A percentile compares a stretch with the other conserved stretches of the same genome.
Evolutionary conservation across 2,329 filamentous ascomycete species (phyloP).

Genomic region (Penicillium sp.): DNA sequence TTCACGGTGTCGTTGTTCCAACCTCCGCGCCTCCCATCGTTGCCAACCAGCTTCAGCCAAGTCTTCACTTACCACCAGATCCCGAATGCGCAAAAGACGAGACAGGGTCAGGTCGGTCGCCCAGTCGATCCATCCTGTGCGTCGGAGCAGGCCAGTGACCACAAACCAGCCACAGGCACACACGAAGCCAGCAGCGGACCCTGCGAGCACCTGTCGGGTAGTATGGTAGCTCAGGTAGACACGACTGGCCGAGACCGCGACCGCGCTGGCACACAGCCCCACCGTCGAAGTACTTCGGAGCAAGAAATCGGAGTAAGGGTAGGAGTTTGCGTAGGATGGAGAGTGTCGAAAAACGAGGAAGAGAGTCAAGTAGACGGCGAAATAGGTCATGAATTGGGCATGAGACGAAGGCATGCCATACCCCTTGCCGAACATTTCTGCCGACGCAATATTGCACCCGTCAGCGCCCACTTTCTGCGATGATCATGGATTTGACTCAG

Average conservation of each 20-base stretch:
- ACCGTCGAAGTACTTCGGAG: slow-evolving; percentile 63
- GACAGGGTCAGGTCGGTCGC: slow-evolving; percentile 66
- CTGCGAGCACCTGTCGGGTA: slow-evolving; percentile 79
- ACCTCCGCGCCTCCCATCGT: slow-evolving; percentile 70
- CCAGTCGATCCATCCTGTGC: slow-evolving; percentile 71
- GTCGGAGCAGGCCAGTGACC: slow-evolving; percentile 67
- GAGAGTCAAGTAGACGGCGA: slow-evolving; percentile 78
- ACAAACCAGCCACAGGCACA: slow-evolving; percentile 80
- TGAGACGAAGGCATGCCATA: slow-evolving; percentile 98
- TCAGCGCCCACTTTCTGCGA: neutral
- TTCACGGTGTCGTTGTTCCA: slow-evolving; percentile 32
- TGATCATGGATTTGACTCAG: neutral
- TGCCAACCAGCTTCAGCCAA: slow-evolving; percentile 91
- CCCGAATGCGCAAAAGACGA: slow-evolving; percentile 71
- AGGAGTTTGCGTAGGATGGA: slow-evolving; percentile 52
- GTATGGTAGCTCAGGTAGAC: slow-evolving; percentile 95
- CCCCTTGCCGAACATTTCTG: slow-evolving; percentile 78
- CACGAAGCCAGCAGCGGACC: slow-evolving; percentile 67
- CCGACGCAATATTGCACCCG: neutral
- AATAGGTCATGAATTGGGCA: slow-evolving; percentile 92
- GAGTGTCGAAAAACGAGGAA: slow-evolving; percentile 82
- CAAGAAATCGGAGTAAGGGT: slow-evolving; percentile 41
- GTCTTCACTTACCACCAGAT: slow-evolving; percentile 86
- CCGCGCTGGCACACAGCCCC: slow-evolving; percentile 63
- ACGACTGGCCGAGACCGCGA: slow-evolving; percentile 74